Evolutionary conservation across 1,284 basidiomycete species (phyloP), one percentile per base, ranked within the genome.

Genomic region (Apiotrichum veenhuisii): DNA sequence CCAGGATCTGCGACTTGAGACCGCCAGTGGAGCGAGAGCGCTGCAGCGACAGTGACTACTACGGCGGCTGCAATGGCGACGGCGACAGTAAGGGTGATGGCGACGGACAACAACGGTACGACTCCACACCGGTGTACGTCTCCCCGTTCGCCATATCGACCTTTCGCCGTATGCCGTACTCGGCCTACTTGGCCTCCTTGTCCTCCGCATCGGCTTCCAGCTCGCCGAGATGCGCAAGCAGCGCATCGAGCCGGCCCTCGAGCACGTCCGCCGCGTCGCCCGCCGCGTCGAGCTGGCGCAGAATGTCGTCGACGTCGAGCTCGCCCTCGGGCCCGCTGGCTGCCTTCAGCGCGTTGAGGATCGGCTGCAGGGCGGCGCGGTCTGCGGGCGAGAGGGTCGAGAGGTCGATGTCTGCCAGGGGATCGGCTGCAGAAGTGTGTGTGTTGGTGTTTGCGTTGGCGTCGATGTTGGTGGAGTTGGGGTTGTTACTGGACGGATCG

Each of bases 231-330:
- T 59, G 64, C 51, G 55, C 66, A 23, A 78, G 59, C 43, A 78
- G 51, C 49, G 43, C 58, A 65, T 78, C 75, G 41, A 78, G 59
- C 58, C 69, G 70, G 1, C 61, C 68, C 52, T 78, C 77, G 26
- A 78, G 58, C 42, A 68, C 68, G 60, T 75, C 74, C 22, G 77
- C 77, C 17, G 75, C 75, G 17, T 61, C 58, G 26, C 67, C 74
- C 2, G 76, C 77, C 20, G 69, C 70, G 20, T 78, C 75, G 52
- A 78, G 61, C 63, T 75, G 70, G 43, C 42, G 56, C 37, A 78
- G 52, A 4, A 78, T 64, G 20, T 68, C 69, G 49, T 66, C 63
- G 10, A 77, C 59, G 42, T 70, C 60, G 34, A 55, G 41, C 17
- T 62, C 61, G 26, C 59, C 60, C 27, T 63, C 62, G 20, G 50